phyloP scores from a whole-genome alignment of 257 asterid genomes.

The Solanum chiquidenum region DNA sequence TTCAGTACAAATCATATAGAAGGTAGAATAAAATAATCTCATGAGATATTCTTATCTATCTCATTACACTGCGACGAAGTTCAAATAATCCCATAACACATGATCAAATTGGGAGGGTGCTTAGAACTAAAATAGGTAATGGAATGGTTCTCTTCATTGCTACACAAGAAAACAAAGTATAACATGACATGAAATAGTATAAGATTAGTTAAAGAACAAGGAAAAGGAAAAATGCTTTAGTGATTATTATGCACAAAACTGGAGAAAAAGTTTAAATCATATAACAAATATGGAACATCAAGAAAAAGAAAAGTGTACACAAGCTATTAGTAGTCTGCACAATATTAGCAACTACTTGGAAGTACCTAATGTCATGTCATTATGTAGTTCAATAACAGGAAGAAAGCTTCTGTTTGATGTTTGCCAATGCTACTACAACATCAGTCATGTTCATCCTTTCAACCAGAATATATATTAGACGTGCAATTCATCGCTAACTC shows the following conservation, averaged over 20 bases:
- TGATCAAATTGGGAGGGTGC: neutral
- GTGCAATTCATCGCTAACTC: constrained; percentile 4
- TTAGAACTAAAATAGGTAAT: neutral
- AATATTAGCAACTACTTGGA: neutral
- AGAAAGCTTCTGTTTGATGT: neutral
- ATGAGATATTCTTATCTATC: no score
- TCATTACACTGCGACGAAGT: no score
- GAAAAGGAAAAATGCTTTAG: neutral
- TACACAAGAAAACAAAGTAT: neutral
- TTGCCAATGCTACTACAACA: neutral
- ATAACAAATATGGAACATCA: neutral
- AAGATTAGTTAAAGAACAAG: neutral
- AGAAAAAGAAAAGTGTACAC: neutral
- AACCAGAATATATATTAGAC: neutral
- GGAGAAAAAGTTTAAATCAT: neutral
- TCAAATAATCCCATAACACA: neutral
- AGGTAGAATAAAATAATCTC: no score
- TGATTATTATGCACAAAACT: neutral
- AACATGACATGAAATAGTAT: neutral
- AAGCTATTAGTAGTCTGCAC: neutral
- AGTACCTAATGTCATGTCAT: neutral
- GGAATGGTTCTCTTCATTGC: neutral
- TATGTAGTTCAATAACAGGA: neutral
- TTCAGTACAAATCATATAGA: neutral
- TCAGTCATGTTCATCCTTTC: constrained; percentile 8